Percentiles rank a stretch among this genome's conserved stretches.
These are phyloP conservation scores for Tetragonia tetragonoides DNA, from an alignment of 148 eudicot species.

Conservation along the genomic window DNA sequence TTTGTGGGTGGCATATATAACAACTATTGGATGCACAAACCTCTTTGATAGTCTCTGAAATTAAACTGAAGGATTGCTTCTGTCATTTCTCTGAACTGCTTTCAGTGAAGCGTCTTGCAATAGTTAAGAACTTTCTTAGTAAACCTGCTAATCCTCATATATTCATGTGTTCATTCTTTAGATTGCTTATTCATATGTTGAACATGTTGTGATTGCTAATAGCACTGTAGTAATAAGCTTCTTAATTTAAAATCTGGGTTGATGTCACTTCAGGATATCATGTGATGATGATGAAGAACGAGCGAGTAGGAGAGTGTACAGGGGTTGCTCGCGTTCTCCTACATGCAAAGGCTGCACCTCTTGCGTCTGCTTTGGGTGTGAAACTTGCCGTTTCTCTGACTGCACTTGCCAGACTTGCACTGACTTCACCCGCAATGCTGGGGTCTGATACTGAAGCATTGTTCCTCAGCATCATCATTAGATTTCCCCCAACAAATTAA, in stretches of 20 bases:
- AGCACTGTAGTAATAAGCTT: no score
- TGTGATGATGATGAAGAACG: slow-evolving; percentile 69
- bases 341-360: slow-evolving; percentile 69
- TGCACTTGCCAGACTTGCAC: slow-evolving; percentile 64
- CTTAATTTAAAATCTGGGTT: not conserved
- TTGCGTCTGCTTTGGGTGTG: slow-evolving; percentile 76
- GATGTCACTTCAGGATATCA: slow-evolving; percentile 33
- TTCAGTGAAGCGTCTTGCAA: no score
- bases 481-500: not conserved
- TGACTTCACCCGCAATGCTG: slow-evolving; percentile 53
- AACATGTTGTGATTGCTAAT: no score
- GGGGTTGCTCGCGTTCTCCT: slow-evolving; percentile 52
- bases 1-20: no score
- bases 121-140: no score
- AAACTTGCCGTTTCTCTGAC: slow-evolving; percentile 61
- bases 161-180: no score
- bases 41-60: no score
- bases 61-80: no score
- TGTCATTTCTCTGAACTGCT: no score
- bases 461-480: not conserved
- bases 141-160: no score
- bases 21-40: no score
- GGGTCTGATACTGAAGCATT: not conserved
- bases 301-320: slow-evolving; percentile 53
- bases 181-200: no score